phyloP scores from a whole-genome alignment of 1,139 yeast genomes.

The Sugiyamaella paludigena region DNA sequence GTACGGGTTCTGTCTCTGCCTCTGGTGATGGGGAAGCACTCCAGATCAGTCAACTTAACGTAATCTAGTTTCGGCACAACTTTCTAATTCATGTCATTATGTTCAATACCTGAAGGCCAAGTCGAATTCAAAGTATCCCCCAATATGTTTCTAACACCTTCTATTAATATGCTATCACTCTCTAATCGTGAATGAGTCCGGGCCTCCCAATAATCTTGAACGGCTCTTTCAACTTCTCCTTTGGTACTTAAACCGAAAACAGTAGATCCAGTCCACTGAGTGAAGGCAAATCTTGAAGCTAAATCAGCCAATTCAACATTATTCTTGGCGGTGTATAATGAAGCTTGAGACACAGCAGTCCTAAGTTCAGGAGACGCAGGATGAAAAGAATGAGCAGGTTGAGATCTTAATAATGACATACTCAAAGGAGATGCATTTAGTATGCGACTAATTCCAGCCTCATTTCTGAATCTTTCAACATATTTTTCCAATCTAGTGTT shows the following conservation, averaged over 20 bases:
- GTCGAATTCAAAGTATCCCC: conserved; percentile 59
- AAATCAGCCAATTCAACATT: conserved; percentile 71
- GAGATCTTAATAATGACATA: conserved; percentile 78
- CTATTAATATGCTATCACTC: conserved; percentile 44
- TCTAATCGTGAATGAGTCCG: conserved; percentile 35
- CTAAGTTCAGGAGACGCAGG: conserved; percentile 70
- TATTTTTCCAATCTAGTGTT: conserved; percentile 57
- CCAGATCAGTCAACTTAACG: too few species aligned
- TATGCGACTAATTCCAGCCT: conserved; percentile 56
- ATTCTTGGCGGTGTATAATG: conserved; percentile 43
- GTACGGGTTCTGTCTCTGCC: too few species aligned
- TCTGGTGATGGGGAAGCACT: too few species aligned
- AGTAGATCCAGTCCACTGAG: conserved; percentile 61
- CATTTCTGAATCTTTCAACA: conserved; percentile 48
- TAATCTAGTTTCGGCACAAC: too few species aligned
- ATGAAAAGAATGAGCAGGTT: conserved; percentile 70
- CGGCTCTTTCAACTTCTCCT: conserved; percentile 61
- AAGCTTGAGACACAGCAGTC: conserved; percentile 53
- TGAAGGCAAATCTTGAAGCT: conserved; percentile 72
- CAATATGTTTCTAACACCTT: conserved; percentile 46
- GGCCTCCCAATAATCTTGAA: conserved; percentile 56
- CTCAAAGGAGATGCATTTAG: conserved; percentile 83
- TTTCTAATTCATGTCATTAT: conserved; percentile 21
- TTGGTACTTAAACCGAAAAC: conserved; percentile 72
- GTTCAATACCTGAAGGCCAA: conserved; percentile 69